A percentile compares a stretch with the other conserved stretches of the same genome.
Conservation (phyloP, 179 eudicot genomes). For the Beta corolliflora region DNA sequence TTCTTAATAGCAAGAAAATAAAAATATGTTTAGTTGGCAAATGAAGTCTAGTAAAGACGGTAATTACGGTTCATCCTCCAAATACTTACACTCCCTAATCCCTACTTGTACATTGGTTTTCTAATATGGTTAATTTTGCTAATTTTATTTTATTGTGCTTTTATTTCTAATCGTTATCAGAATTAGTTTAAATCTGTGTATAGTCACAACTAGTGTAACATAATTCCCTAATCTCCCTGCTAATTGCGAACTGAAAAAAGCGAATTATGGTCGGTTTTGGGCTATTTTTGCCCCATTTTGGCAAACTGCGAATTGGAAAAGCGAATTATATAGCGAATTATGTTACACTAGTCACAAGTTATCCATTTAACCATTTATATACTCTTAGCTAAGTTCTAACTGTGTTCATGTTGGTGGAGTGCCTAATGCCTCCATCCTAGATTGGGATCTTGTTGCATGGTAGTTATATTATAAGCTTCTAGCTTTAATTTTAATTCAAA, state of each 20-base stretch:
- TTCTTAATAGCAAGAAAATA: neutral
- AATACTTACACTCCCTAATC: neutral
- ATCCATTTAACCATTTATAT: too few species aligned
- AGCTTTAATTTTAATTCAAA: neutral
- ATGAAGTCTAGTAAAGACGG: neutral
- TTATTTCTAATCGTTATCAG: neutral
- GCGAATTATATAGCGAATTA: too few species aligned
- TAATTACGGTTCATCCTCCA: neutral
- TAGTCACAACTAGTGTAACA: too few species aligned
- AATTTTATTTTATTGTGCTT: neutral
- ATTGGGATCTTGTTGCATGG: neutral
- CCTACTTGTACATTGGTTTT: neutral
- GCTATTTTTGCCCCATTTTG: too few species aligned
- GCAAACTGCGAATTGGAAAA: too few species aligned
- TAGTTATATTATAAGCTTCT: neutral
- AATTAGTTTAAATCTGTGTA: neutral
- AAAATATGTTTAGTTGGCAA: neutral
- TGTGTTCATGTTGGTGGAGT: neutral
- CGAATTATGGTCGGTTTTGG: too few species aligned
- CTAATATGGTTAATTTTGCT: neutral
- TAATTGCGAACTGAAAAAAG: too few species aligned
- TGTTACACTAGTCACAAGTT: too few species aligned
- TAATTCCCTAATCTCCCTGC: too few species aligned
- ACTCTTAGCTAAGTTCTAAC: neutral
- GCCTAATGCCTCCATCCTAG: too few species aligned